phyloP scores from a whole-genome alignment of 2,329 filamentous ascomycete species.

The Orbilia ellipsospora region DNA sequence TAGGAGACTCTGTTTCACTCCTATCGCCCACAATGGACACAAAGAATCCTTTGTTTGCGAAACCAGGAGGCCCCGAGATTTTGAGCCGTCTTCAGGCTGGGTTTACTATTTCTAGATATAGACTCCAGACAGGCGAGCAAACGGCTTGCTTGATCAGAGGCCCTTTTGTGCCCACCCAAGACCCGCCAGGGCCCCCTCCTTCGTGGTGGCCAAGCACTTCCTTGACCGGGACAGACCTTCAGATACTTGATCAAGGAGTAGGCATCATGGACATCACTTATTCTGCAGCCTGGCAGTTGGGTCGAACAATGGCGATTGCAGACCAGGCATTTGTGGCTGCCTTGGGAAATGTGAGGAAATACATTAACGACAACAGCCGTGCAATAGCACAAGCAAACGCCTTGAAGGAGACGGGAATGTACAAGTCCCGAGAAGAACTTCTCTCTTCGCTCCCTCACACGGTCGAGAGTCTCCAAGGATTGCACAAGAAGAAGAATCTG shows the following conservation, averaged over 20 bases:
- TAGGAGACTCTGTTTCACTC: neutral
- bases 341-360: slow-evolving; percentile 46
- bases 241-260: slow-evolving; percentile 62
- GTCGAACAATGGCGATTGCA: slow-evolving; percentile 62
- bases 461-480: too few relatives aligned
- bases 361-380: too few relatives aligned
- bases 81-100: slow-evolving; percentile 61
- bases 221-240: slow-evolving; percentile 61
- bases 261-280: slow-evolving; percentile 66
- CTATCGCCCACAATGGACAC: neutral
- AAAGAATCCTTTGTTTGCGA: slow-evolving; percentile 19
- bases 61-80: neutral
- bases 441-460: neutral
- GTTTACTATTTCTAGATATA: slow-evolving; percentile 62
- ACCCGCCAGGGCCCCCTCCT: slow-evolving; percentile 17
- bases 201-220: slow-evolving; percentile 57
- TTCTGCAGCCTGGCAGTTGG: slow-evolving; percentile 64
- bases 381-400: slow-evolving; percentile 7
- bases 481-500: too few relatives aligned
- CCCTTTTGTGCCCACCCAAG: slow-evolving; percentile 61
- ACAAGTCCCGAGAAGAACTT: slow-evolving; percentile 5
- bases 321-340: slow-evolving; percentile 61
- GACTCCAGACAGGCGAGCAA: slow-evolving; percentile 63
- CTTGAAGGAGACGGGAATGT: neutral
- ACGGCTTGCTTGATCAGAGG: slow-evolving; percentile 63